Conservation (phyloP, 108 stramenopile genomes). For the Nitzschia putrida region DNA sequence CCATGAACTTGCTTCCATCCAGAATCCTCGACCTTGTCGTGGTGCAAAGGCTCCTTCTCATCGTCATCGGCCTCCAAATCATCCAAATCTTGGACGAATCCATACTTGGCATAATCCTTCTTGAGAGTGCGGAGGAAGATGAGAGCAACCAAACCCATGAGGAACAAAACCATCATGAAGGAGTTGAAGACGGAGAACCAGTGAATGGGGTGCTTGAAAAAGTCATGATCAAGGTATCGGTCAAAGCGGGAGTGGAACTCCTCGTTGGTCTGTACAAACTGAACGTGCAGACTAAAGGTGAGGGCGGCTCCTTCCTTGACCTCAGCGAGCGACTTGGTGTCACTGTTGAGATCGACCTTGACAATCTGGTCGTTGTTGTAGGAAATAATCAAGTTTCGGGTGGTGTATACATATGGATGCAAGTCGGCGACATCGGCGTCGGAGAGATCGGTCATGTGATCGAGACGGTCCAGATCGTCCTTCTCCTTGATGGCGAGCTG, state of each 20-base stretch:
- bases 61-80: constrained; percentile 59
- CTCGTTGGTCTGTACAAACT: constrained; percentile 69
- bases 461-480: constrained; percentile 66
- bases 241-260: constrained; percentile 91
- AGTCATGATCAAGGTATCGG: constrained; percentile 92
- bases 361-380: constrained; percentile 95
- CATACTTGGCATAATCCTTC: constrained; percentile 94
- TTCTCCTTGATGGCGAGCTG: constrained; percentile 43
- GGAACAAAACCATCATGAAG: constrained; percentile 97
- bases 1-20: constrained; percentile 99
- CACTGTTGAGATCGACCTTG: constrained; percentile 90
- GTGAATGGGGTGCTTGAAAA: constrained; percentile 99
- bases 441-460: constrained; percentile 58
- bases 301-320: constrained; percentile 71
- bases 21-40: constrained; percentile 78
- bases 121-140: constrained; percentile 92
- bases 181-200: constrained; percentile 99
- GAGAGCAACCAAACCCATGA: constrained; percentile 94
- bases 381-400: constrained; percentile 74
- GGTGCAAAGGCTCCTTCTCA: constrained; percentile 62
- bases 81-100: constrained; percentile 80
- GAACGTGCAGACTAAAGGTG: constrained; percentile 76
- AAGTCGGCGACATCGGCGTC: constrained; percentile 48
- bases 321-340: constrained; percentile 70
- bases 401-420: constrained; percentile 87